Evolutionary conservation across 805 yeast genomes (phyloP).

Genomic region (Metschnikowia peoriensis): DNA sequence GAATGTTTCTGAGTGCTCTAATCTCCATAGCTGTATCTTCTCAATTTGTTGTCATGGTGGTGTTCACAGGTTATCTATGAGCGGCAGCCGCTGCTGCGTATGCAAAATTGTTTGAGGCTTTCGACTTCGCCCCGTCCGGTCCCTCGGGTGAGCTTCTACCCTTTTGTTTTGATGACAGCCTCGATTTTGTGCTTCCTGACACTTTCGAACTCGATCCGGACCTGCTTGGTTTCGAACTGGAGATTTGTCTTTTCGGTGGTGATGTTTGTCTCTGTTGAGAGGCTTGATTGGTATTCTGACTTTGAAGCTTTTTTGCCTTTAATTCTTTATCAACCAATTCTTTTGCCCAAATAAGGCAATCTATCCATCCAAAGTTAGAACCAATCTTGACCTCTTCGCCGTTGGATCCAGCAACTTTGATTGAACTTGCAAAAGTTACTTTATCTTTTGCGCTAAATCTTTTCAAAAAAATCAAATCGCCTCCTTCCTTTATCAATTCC

Average conservation of each 20-base stretch:
- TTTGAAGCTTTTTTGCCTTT: neutral
- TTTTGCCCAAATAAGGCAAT: constrained; percentile 64
- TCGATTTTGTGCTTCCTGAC: neutral
- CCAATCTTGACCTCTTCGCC: constrained; percentile 42
- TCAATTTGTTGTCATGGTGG: neutral
- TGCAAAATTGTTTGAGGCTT: constrained; percentile 35
- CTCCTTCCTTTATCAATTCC: constrained; percentile 53
- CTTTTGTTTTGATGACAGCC: neutral
- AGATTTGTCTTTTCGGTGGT: neutral
- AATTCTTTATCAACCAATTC: constrained; percentile 35
- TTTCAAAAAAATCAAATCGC: constrained; percentile 55
- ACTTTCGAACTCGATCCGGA: neutral
- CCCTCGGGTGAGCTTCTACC: constrained; percentile 1
- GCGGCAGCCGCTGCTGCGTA: constrained; percentile 49
- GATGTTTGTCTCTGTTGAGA: neutral
- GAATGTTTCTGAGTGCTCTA: neutral
- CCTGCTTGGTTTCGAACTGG: constrained; percentile 2
- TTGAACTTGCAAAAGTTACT: constrained; percentile 22
- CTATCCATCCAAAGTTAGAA: constrained; percentile 60
- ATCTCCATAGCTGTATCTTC: neutral
- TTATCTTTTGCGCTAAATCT: constrained; percentile 37
- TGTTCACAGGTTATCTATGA: constrained; percentile 8
- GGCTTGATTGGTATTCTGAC: neutral
- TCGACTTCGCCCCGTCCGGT: neutral
- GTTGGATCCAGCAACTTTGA: constrained; percentile 27